Conservation (phyloP, 2,329 filamentous ascomycete genomes). For the Stylonectria norvegica region DNA sequence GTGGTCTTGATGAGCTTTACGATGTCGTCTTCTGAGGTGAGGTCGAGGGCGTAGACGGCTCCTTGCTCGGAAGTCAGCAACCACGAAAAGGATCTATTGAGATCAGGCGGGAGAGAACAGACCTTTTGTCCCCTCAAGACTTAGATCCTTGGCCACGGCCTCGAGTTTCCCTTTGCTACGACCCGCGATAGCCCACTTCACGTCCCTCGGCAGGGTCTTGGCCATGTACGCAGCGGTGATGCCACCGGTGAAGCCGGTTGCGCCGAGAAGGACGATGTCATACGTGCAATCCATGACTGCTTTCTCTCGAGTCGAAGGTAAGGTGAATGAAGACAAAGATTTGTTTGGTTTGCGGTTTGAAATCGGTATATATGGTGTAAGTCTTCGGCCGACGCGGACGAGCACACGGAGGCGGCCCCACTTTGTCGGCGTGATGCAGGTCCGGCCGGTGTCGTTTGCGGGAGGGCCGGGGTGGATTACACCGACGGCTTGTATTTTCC, state of each 20-base stretch:
- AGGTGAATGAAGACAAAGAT: too few species aligned
- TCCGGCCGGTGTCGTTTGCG: too few species aligned
- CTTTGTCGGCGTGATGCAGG: slow-evolving; percentile 12
- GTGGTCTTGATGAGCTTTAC: neutral
- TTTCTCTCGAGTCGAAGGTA: too few species aligned
- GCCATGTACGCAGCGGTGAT: slow-evolving; percentile 70
- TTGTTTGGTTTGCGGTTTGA: too few species aligned
- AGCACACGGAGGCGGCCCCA: slow-evolving; percentile 5
- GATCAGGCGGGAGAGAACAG: neutral
- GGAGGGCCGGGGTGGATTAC: too few species aligned
- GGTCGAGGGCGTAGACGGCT: slow-evolving; percentile 2
- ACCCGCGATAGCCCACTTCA: slow-evolving; percentile 81
- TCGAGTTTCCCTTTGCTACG: slow-evolving; percentile 72
- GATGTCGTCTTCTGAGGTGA: slow-evolving; percentile 1
- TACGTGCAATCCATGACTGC: slow-evolving; percentile 5
- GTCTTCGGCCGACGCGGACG: slow-evolving; percentile 8
- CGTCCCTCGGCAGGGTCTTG: slow-evolving; percentile 62
- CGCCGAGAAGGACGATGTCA: slow-evolving; percentile 48
- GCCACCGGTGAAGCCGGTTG: slow-evolving; percentile 76
- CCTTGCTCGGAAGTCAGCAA: neutral
- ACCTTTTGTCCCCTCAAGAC: slow-evolving; percentile 5
- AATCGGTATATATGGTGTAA: too few species aligned
- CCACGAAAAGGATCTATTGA: neutral
- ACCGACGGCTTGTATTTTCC: too few species aligned
- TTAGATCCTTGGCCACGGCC: slow-evolving; percentile 47